Base-by-base conservation (phyloP, 202 grass and related monocot genomes). In the Hordeum pubiflorum region DNA sequence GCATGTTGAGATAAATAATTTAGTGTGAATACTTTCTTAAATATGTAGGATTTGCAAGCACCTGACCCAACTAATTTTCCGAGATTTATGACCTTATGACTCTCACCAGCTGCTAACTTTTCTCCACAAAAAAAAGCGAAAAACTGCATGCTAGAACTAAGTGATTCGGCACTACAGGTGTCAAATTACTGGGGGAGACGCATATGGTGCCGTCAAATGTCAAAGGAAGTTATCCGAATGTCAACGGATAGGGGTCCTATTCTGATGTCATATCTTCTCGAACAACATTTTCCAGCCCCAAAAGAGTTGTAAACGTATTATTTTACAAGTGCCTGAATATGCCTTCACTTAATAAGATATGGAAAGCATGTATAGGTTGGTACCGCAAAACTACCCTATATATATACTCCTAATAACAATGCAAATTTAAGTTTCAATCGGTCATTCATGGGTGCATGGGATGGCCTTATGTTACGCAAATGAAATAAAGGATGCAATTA, bases 381-480 rank as follows among this genome's bases (percentile, higher is more conserved):
- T 87, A 79, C 75, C 67, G 60, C 67, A 66, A 83, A 83, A 76
- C 46, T 61, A 67, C 75, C 27, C 80, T 83, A 83, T 58, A 87
- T 83, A 83, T 58, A 87, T 79, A 68, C 67, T 52, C 79, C 34
- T 6, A 62, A 46, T 6, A 62, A 46, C 43, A 7, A 27, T 58
- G 65, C 13, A 72, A 72, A 69, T 24, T 24, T 69, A 74, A 67
- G 74, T 54, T 78, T 57, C 6, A 69, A 50, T 70, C 54, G 13
- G 58, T 34, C 72, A 65, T 56, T 6, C 26, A 78, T 24, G 44
- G 48, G 39, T 17, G 27, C 27, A 50, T 52, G 58, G 50, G 37
- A 50, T 52, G 58, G 50, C 27, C 9, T 75, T 75, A 75, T 68
- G 61, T 38, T 69, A 59, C 4, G 20, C 9, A 60, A 43, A 15